Evolutionary conservation across 1,284 basidiomycete genomes (phyloP), one percentile per base, ranked within the genome.

Genomic region (Ceratobasidium sp.): DNA sequence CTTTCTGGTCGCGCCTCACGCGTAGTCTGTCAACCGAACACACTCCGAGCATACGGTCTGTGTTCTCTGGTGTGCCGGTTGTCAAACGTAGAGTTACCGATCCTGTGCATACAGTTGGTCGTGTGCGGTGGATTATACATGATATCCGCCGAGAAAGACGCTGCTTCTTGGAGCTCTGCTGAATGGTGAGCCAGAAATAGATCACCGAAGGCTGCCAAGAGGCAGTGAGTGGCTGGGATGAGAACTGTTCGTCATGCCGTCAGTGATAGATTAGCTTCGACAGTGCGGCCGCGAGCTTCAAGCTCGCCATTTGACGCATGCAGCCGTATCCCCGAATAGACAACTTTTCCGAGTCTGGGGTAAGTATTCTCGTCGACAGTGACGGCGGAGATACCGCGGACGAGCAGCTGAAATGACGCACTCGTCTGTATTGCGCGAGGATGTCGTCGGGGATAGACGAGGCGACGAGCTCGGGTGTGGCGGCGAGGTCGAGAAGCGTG

Each of bases 401-500:
- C 48, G 36, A 58, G 45, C 46, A 36, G 61, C 61, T 64, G 41
- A 64, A 64, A 64, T 64, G 61, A 39, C 61, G 61, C 61, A 64
- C 28, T 21, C 5, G n/a, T 10, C 34, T 16, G 23, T 14, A 21
- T 18, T 4, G 16, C 32, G 28, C 53, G 32, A 55, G 28, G 14
- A 23, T 28, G 26, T 3, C 48, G 48, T 9, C 48, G 26, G 16
- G 48, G 3, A 26, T 16, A 26, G 9, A 6, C 26, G 10, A 18
- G 50, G 18, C 50, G 18, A 30, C 50, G 26, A 52, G 23, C 26
- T 52, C 23, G 10, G 23, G n/a, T n/a, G n/a, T n/a, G 2, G 6
- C 9, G 43, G 16, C 14, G 50, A 28, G n/a, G 16, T 9, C 6
- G 50, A 28, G 23, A 26, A 8, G 3, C 6, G 36, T 41, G 18